Evolutionary conservation across 495 filamentous ascomycete genomes (phyloP).

Genomic region (Podospora anserina): DNA sequence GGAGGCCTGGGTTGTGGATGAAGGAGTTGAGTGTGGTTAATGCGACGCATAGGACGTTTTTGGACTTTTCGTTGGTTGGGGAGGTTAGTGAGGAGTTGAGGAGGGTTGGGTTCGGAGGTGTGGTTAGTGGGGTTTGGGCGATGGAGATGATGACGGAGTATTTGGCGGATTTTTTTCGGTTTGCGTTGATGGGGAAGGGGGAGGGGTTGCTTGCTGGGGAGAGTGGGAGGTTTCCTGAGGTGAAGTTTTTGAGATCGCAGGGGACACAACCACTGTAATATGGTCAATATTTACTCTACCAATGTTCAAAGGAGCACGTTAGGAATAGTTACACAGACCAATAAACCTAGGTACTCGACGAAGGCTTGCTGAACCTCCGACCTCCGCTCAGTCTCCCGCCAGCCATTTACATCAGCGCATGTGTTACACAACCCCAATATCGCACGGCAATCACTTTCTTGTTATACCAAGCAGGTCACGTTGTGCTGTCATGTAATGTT

Average conservation of each 20-base stretch:
- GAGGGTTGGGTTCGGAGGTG: background rate
- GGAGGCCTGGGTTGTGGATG: background rate
- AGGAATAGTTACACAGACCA: too few species aligned
- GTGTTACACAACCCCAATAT: too few species aligned
- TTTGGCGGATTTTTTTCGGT: background rate
- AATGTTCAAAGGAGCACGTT: too few species aligned
- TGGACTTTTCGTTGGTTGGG: constrained; percentile 5
- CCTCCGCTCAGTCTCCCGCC: too few species aligned
- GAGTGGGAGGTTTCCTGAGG: background rate
- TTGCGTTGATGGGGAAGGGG: background rate
- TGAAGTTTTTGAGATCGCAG: background rate
- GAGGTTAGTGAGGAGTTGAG: background rate
- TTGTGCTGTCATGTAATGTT: too few species aligned
- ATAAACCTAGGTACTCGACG: too few species aligned
- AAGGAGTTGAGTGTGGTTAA: constrained; percentile 8
- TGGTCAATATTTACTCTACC: too few species aligned
- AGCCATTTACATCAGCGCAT: too few species aligned
- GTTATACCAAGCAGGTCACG: too few species aligned
- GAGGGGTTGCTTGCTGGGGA: background rate
- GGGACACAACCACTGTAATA: background rate
- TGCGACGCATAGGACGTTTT: background rate
- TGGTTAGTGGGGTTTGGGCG: background rate
- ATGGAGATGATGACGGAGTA: background rate
- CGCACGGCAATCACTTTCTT: too few species aligned
- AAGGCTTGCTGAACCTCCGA: too few species aligned